Percentiles rank a stretch among this genome's conserved stretches.
Conservation (phyloP, 2,329 filamentous ascomycete genomes). For the Kalaharituber pfeilii region DNA sequence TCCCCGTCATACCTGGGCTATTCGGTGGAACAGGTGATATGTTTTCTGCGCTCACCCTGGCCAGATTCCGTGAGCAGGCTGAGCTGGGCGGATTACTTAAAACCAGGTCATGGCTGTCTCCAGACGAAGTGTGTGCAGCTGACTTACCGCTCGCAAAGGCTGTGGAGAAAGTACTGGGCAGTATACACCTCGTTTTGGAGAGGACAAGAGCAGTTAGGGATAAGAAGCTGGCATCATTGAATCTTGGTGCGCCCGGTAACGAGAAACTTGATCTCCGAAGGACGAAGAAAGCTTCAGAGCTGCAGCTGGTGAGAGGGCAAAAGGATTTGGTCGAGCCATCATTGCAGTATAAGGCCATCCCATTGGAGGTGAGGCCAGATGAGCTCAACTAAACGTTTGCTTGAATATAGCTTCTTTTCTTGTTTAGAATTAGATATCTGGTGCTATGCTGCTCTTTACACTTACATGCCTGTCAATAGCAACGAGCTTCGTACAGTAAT, state of each 20-base stretch:
- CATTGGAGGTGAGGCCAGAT: background rate
- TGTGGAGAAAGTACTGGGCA: conserved; percentile 70
- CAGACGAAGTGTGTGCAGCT: conserved; percentile 48
- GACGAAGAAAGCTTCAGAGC: conserved; percentile 69
- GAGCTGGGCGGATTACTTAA: conserved; percentile 31
- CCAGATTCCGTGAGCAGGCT: conserved; percentile 54
- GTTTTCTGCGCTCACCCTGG: conserved; percentile 85
- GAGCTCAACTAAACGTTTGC: background rate
- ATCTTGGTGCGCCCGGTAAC: conserved; percentile 29
- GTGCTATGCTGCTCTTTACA: too few relatives aligned
- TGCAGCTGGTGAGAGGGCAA: conserved; percentile 46
- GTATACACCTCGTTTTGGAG: conserved; percentile 72
- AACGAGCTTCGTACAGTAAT: too few relatives aligned
- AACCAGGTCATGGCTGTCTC: conserved; percentile 54
- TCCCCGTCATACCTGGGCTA: conserved; percentile 77
- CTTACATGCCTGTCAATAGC: too few relatives aligned
- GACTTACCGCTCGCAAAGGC: conserved; percentile 71
- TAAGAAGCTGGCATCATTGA: conserved; percentile 40
- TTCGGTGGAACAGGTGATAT: conserved; percentile 96
- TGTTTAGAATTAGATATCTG: too few relatives aligned
- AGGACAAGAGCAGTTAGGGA: conserved; percentile 50
- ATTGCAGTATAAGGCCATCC: background rate
- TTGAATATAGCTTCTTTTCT: too few relatives aligned
- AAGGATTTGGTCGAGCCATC: conserved; percentile 16
- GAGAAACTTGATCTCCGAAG: conserved; percentile 48